Evolutionary conservation across 1,284 basidiomycete genomes (phyloP).

Genomic region (Malassezia slooffiae): DNA sequence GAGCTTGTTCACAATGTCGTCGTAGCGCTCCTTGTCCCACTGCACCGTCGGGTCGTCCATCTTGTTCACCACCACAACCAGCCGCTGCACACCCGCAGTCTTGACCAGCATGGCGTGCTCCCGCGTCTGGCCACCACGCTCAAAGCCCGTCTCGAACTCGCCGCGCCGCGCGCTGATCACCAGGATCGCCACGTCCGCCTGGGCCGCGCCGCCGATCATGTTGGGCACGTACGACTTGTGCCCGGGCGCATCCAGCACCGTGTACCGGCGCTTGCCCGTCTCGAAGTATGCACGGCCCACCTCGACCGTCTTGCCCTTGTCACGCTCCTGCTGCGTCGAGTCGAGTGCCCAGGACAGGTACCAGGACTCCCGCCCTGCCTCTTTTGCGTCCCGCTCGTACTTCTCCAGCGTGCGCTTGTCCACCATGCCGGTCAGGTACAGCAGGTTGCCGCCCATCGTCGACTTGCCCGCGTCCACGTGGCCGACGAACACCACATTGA

Average conservation of each 20-base stretch:
- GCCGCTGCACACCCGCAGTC: conserved; percentile 44
- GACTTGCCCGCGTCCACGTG: conserved; percentile 47
- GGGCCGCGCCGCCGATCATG: conserved; percentile 46
- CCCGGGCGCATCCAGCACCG: conserved; percentile 44
- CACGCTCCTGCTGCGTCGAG: conserved; percentile 44
- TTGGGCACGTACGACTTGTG: conserved; percentile 45
- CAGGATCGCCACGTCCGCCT: conserved; percentile 44
- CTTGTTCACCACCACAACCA: conserved; percentile 46
- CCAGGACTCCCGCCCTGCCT: conserved; percentile 44
- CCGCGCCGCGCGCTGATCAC: conserved; percentile 44
- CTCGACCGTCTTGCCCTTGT: conserved; percentile 46
- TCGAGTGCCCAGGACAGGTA: conserved; percentile 46
- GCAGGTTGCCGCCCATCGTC: conserved; percentile 44
- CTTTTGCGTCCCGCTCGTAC: conserved; percentile 45
- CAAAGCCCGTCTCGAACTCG: conserved; percentile 46
- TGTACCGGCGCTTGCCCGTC: conserved; percentile 45
- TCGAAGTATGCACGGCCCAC: conserved; percentile 46
- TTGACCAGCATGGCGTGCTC: conserved; percentile 46
- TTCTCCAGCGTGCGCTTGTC: conserved; percentile 47
- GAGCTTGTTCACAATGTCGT: conserved; percentile 41
- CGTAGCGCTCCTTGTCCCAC: conserved; percentile 41
- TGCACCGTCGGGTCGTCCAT: conserved; percentile 46
- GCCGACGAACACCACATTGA: conserved; percentile 46
- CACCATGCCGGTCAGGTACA: conserved; percentile 45
- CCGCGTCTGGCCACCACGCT: conserved; percentile 44